Conservation (phyloP, 2,329 filamentous ascomycete species). For the Alternaria triticimaculans region DNA sequence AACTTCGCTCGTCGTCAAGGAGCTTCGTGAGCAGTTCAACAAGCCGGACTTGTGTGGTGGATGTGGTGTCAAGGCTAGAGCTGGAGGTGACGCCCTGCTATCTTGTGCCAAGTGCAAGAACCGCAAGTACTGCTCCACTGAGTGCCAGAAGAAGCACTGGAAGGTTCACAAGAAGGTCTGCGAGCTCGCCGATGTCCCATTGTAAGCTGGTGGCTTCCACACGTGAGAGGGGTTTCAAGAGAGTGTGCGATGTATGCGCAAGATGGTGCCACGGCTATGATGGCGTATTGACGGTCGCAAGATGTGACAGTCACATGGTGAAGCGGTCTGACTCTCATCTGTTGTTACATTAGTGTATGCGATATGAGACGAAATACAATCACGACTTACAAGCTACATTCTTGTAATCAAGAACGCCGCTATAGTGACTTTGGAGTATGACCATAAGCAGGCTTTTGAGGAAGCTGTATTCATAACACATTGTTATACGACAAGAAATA, state of each 20-base stretch:
- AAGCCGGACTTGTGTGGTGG: conserved; percentile 19
- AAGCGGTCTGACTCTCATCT: neutral
- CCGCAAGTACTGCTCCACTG: conserved; percentile 36
- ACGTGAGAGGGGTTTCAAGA: neutral
- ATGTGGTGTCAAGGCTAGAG: conserved; percentile 12
- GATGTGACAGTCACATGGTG: neutral
- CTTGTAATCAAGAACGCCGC: neutral
- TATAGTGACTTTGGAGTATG: neutral
- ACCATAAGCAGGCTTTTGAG: too few species aligned
- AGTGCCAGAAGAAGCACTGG: conserved; percentile 43
- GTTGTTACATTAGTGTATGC: neutral
- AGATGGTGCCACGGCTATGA: neutral
- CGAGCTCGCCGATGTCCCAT: neutral
- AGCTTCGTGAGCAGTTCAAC: conserved; percentile 23
- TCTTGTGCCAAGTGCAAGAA: conserved; percentile 35
- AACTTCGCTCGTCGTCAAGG: conserved; percentile 22
- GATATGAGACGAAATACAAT: neutral
- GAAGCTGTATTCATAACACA: neutral
- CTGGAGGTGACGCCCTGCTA: conserved; percentile 17
- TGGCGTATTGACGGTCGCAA: too few species aligned
- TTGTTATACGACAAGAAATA: neutral
- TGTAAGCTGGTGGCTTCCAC: neutral
- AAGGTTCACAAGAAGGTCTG: conserved; percentile 43
- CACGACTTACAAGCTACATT: neutral
- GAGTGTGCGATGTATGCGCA: neutral